Conservation (phyloP, 2,329 filamentous ascomycete species). For the Aspergillus fumigatus region DNA sequence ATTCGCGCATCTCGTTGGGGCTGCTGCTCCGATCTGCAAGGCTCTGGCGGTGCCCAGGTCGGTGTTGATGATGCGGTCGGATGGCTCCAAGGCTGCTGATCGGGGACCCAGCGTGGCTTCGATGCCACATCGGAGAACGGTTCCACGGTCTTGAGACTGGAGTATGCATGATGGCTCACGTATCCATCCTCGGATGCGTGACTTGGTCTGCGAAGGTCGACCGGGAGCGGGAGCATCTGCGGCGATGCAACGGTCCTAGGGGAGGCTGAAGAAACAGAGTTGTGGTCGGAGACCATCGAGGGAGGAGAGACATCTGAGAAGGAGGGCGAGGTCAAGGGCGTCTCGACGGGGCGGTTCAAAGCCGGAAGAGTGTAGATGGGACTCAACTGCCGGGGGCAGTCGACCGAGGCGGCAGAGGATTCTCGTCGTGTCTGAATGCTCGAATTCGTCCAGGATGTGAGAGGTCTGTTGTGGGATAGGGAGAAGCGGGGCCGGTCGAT, state of each 20-base stretch:
- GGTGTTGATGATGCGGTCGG: constrained; percentile 23
- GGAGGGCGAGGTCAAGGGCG: constrained; percentile 60
- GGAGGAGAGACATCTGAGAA: constrained; percentile 63
- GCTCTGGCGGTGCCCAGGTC: constrained; percentile 16
- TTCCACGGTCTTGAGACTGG: constrained; percentile 16
- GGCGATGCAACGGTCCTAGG: constrained; percentile 45
- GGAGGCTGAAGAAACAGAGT: constrained; percentile 60
- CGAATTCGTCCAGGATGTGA: constrained; percentile 18
- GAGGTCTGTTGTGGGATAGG: constrained; percentile 17
- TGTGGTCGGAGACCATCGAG: constrained; percentile 66
- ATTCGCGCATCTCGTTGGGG: constrained; percentile 35
- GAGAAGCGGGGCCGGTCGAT: constrained; percentile 25
- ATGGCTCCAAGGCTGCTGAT: constrained; percentile 27
- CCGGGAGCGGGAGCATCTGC: constrained; percentile 36
- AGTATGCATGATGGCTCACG: constrained; percentile 17
- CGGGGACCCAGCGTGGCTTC: constrained; percentile 24
- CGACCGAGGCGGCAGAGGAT: constrained; percentile 18
- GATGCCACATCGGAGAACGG: constrained; percentile 22
- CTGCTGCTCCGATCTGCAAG: constrained; percentile 16
- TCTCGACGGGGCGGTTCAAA: constrained; percentile 44
- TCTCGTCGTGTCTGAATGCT: constrained; percentile 20
- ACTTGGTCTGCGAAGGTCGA: constrained; percentile 33
- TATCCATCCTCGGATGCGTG: constrained; percentile 22
- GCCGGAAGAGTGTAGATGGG: constrained; percentile 37
- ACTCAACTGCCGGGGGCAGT: constrained; percentile 28